These are phyloP conservation scores for Exophiala sp. DNA, from an alignment of 2,329 filamentous ascomycete genomes.

Conservation along the genomic window DNA sequence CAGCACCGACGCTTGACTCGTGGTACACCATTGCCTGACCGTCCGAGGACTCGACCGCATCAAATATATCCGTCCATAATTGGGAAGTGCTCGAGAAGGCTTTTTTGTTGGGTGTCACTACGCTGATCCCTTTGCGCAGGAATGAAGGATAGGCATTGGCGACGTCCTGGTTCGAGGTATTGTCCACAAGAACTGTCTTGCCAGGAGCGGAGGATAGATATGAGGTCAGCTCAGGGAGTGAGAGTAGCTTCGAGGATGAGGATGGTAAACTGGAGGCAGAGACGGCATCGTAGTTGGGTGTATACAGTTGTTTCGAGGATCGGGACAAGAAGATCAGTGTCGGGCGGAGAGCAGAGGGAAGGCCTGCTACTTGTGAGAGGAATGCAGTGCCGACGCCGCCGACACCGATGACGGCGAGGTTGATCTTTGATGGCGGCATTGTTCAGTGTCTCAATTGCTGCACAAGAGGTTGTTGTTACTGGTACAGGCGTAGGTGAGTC, in stretches of 20 bases:
- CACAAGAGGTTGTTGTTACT: background rate
- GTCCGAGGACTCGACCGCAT: constrained; percentile 54
- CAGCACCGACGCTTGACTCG: constrained; percentile 90
- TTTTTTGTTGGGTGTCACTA: constrained; percentile 98
- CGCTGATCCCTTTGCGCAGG: constrained; percentile 75
- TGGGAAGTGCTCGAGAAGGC: constrained; percentile 79
- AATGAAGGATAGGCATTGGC: constrained; percentile 80
- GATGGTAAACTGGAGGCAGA: constrained; percentile 60
- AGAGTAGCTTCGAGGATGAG: constrained; percentile 62
- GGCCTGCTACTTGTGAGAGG: constrained; percentile 71
- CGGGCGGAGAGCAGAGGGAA: constrained; percentile 67
- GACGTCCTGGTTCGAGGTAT: constrained; percentile 85
- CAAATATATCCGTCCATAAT: constrained; percentile 86
- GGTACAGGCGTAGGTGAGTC: background rate
- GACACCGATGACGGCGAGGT: constrained; percentile 58
- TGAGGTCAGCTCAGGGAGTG: constrained; percentile 66
- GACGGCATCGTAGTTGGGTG: constrained; percentile 57
- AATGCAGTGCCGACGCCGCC: constrained; percentile 93
- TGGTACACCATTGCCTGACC: constrained; percentile 78
- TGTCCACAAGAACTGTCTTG: constrained; percentile 84
- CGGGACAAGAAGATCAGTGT: constrained; percentile 81
- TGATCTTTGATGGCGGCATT: constrained; percentile 21
- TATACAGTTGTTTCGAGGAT: constrained; percentile 73
- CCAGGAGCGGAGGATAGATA: constrained; percentile 75
- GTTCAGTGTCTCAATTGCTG: background rate